A percentile compares a stretch with the other conserved stretches of the same genome.
These are phyloP conservation scores for Lagerstroemia speciosa DNA, from an alignment of 345 rosid genomes.

Conservation along the genomic window DNA sequence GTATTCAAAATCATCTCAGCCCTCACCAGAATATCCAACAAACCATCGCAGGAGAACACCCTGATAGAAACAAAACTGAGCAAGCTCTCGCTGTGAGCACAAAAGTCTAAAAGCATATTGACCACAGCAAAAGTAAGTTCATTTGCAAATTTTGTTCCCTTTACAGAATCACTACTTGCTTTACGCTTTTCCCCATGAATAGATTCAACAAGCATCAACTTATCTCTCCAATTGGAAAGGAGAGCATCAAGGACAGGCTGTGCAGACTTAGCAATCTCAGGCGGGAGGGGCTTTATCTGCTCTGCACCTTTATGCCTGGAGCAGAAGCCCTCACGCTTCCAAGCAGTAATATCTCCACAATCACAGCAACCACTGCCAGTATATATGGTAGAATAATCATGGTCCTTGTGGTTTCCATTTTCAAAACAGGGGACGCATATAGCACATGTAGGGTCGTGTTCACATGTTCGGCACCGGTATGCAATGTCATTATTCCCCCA, in stretches of 20 bases:
- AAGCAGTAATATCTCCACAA: constrained; percentile 94
- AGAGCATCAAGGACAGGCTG: constrained; percentile 74
- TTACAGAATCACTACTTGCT: constrained; percentile 19
- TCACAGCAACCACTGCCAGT: constrained; percentile 97
- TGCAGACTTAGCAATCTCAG: constrained; percentile 46
- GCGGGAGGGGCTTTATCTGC: constrained; percentile 79
- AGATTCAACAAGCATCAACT: constrained; percentile 41
- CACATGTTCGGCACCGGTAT: constrained; percentile 75
- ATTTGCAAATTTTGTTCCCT: constrained; percentile 36
- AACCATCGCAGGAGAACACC: constrained; percentile 45
- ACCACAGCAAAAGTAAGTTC: constrained; percentile 59
- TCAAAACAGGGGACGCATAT: constrained; percentile 87
- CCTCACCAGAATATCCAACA: constrained; percentile 62
- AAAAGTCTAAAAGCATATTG: constrained; percentile 78
- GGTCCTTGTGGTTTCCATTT: constrained; percentile 66
- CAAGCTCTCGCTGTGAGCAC: constrained; percentile 75
- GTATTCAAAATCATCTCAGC: constrained; percentile 60
- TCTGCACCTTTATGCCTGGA: constrained; percentile 86
- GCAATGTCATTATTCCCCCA: constrained; percentile 95
- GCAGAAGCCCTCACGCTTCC: constrained; percentile 93
- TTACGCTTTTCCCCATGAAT: constrained; percentile 24
- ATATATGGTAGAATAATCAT: constrained; percentile 71
- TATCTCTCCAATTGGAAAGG: constrained; percentile 52
- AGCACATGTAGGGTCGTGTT: constrained; percentile 88
- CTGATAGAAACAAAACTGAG: constrained; percentile 72